These are phyloP conservation scores for Viola odorata DNA, from an alignment of 345 rosid species.

Conservation along the genomic window DNA sequence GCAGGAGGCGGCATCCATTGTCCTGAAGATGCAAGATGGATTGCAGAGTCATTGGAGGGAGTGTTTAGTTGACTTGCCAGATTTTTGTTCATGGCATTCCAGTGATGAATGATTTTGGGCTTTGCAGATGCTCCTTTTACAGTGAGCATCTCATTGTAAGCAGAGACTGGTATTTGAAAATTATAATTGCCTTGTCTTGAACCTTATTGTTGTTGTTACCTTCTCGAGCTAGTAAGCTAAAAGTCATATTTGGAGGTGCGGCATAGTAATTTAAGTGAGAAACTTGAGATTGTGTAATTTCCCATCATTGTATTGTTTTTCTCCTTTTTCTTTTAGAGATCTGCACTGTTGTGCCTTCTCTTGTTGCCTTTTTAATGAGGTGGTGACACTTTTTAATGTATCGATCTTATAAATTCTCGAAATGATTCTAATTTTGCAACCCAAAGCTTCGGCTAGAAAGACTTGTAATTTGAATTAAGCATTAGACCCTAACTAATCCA, in stretches of 20 bases:
- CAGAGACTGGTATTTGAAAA: constrained; percentile 19
- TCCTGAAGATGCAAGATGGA: constrained; percentile 36
- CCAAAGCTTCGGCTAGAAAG: too few relatives aligned
- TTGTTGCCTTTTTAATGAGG: too few relatives aligned
- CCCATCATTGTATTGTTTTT: not conserved
- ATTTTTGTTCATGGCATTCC: constrained; percentile 28
- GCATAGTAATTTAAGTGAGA: too few relatives aligned
- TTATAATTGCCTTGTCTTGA: constrained; percentile 15
- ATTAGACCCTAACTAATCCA: too few relatives aligned
- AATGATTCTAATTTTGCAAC: too few relatives aligned
- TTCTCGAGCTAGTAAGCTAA: constrained; percentile 20
- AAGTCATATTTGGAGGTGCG: constrained; percentile 15
- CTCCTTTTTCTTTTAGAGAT: constrained; percentile 1
- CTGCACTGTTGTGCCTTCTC: not conserved
- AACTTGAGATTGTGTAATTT: too few relatives aligned
- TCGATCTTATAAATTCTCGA: too few relatives aligned
- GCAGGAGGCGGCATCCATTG: constrained; percentile 80
- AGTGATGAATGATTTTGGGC: constrained; percentile 19
- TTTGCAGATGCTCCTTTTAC: constrained; percentile 19
- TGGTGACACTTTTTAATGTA: too few relatives aligned
- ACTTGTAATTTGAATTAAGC: too few relatives aligned
- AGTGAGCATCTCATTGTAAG: constrained; percentile 19
- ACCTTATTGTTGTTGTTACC: constrained; percentile 20
- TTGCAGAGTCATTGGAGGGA: constrained; percentile 16
- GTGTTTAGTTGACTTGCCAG: constrained; percentile 18